phyloP scores from a whole-genome alignment of 1,139 yeast genomes.

The Kurtzmaniella quercitrusa region DNA sequence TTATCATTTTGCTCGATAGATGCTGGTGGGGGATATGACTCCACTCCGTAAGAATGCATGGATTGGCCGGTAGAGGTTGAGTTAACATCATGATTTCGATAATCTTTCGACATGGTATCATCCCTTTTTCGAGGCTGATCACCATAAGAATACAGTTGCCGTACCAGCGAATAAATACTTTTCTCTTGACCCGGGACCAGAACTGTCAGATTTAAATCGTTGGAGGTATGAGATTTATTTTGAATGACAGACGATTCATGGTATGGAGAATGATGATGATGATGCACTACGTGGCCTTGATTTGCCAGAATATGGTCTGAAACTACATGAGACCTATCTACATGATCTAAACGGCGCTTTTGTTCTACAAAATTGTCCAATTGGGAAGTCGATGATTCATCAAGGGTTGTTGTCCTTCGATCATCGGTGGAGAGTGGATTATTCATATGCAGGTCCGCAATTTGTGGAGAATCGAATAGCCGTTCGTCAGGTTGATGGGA shows the following conservation, averaged over 20 bases:
- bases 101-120: neutral
- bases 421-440: neutral
- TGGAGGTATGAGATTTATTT: neutral
- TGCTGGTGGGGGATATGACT: neutral
- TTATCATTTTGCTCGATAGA: neutral
- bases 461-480: neutral
- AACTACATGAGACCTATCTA: neutral
- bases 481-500: neutral
- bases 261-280: neutral
- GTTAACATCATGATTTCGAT: neutral
- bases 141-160: neutral
- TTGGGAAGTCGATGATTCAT: neutral
- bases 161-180: neutral
- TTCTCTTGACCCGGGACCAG: neutral
- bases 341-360: neutral
- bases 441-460: neutral
- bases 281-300: neutral
- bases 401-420: neutral
- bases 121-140: neutral
- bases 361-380: neutral
- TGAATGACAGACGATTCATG: neutral
- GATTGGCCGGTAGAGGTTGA: neutral
- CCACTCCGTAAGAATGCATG: neutral
- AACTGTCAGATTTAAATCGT: neutral
- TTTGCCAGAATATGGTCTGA: neutral